Percentiles rank a stretch among this genome's conserved stretches.
phyloP scores from a whole-genome alignment of 2,329 filamentous ascomycete genomes.

The Arthroderma sp. region DNA sequence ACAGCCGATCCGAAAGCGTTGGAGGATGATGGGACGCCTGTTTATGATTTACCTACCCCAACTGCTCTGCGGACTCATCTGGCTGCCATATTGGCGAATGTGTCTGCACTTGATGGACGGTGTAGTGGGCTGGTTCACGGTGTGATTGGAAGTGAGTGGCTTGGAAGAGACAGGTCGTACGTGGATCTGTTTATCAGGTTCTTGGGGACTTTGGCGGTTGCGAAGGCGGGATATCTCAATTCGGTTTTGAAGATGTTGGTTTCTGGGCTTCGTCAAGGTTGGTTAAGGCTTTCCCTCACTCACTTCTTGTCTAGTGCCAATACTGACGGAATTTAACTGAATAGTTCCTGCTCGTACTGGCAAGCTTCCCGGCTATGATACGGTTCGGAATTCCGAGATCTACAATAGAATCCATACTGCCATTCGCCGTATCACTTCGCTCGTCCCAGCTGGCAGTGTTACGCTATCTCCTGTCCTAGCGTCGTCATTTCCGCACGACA shows the following conservation, averaged over 20 bases:
- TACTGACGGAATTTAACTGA: background rate
- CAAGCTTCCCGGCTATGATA: slow-evolving; percentile 40
- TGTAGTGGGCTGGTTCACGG: slow-evolving; percentile 47
- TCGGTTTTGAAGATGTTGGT: slow-evolving; percentile 69
- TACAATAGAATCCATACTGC: slow-evolving; percentile 62
- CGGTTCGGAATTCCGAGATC: slow-evolving; percentile 51
- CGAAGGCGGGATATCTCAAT: slow-evolving; percentile 65
- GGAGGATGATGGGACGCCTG: slow-evolving; percentile 20
- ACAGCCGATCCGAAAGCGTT: slow-evolving; percentile 31
- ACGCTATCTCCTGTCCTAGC: slow-evolving; percentile 55
- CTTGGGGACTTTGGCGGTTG: slow-evolving; percentile 56
- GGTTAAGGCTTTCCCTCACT: slow-evolving; percentile 29
- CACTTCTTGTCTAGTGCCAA: background rate
- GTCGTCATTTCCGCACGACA: slow-evolving; percentile 60
- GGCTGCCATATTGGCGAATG: slow-evolving; percentile 43
- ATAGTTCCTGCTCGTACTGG: slow-evolving; percentile 41
- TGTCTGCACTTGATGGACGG: slow-evolving; percentile 41
- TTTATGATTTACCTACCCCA: slow-evolving; percentile 37
- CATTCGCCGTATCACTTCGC: slow-evolving; percentile 60
- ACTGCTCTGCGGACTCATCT: slow-evolving; percentile 45
- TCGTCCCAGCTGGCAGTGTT: slow-evolving; percentile 66
- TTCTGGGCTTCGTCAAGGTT: slow-evolving; percentile 54
- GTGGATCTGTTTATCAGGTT: slow-evolving; percentile 44
- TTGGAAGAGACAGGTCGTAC: slow-evolving; percentile 48
- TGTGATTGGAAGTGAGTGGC: slow-evolving; percentile 46